Evolutionary conservation across 2,329 filamentous ascomycete species (phyloP).

Genomic region (Penicillium verrucosum): DNA sequence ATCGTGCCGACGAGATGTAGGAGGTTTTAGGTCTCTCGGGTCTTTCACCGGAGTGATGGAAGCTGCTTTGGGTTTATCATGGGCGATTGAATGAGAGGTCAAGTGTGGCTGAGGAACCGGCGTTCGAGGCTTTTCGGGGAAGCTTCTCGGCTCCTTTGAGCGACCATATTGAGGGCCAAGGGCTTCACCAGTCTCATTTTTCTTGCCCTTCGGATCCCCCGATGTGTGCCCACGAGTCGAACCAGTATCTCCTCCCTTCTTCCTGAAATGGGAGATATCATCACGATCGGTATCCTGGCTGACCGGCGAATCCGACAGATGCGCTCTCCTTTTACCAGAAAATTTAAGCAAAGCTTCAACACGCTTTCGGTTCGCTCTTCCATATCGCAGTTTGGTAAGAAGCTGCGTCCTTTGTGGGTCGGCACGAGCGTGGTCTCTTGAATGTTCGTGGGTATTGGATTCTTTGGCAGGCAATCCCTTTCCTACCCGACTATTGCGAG

Average conservation of each 20-base stretch:
- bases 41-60: constrained; percentile 46
- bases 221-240: constrained; percentile 10
- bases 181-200: constrained; percentile 25
- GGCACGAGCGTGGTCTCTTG: constrained; percentile 8
- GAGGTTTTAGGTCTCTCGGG: constrained; percentile 40
- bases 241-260: constrained; percentile 13
- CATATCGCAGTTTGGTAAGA: constrained; percentile 52
- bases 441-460: not conserved
- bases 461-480: constrained; percentile 9
- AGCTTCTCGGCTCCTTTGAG: constrained; percentile 31
- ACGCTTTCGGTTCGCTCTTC: constrained; percentile 48
- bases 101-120: constrained; percentile 31
- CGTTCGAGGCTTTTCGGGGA: constrained; percentile 39
- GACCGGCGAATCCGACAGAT: constrained; percentile 25
- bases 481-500: constrained; percentile 8
- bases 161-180: constrained; percentile 33
- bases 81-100: constrained; percentile 32
- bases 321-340: constrained; percentile 36
- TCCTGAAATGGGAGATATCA: constrained; percentile 19
- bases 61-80: constrained; percentile 25
- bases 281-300: constrained; percentile 21
- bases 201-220: constrained; percentile 19
- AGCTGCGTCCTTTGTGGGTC: constrained; percentile 30
- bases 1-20: constrained; percentile 40
- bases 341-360: constrained; percentile 48